A percentile compares a stretch with the other conserved stretches of the same genome.
Conservation (phyloP, 2,329 filamentous ascomycete genomes). For the Aspergillus hiratsukae region DNA sequence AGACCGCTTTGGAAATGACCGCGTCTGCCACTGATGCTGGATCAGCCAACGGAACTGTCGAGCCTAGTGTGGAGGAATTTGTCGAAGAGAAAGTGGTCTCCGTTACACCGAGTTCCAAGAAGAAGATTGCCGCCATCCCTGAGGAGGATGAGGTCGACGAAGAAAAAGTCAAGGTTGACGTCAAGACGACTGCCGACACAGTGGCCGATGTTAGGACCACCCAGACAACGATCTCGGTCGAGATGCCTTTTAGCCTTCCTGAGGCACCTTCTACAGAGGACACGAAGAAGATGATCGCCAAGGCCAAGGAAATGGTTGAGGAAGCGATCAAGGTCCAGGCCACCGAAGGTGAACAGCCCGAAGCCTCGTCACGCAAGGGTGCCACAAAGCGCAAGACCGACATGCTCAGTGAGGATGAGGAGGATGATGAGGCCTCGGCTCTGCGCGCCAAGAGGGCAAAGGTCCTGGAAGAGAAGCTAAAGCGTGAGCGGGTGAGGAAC, state of each 20-base stretch:
- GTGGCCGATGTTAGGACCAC: conserved; percentile 60
- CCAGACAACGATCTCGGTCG: conserved; percentile 69
- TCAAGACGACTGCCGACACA: conserved; percentile 59
- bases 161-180: conserved; percentile 62
- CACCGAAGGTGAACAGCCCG: conserved; percentile 34
- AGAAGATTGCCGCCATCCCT: conserved; percentile 14
- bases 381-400: conserved; percentile 69
- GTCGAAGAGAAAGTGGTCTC: conserved; percentile 24
- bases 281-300: conserved; percentile 75
- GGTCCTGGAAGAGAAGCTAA: conserved; percentile 67
- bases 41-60: conserved; percentile 20
- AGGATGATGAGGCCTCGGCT: conserved; percentile 37
- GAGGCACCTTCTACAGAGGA: conserved; percentile 72
- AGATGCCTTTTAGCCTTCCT: conserved; percentile 63
- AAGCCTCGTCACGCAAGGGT: conserved; percentile 29
- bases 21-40: conserved; percentile 27
- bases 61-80: conserved; percentile 24
- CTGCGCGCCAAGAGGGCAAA: conserved; percentile 66
- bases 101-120: conserved; percentile 13
- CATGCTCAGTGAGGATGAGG: conserved; percentile 55
- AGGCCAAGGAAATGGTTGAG: conserved; percentile 84
- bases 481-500: conserved; percentile 80
- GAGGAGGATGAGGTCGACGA: conserved; percentile 21
- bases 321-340: conserved; percentile 54
- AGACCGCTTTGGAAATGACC: conserved; percentile 45